A percentile compares a stretch with the other conserved stretches of the same genome.
Evolutionary conservation across 169 alveolate genomes (phyloP).

Genomic region (Plasmodium billcollinsi): DNA sequence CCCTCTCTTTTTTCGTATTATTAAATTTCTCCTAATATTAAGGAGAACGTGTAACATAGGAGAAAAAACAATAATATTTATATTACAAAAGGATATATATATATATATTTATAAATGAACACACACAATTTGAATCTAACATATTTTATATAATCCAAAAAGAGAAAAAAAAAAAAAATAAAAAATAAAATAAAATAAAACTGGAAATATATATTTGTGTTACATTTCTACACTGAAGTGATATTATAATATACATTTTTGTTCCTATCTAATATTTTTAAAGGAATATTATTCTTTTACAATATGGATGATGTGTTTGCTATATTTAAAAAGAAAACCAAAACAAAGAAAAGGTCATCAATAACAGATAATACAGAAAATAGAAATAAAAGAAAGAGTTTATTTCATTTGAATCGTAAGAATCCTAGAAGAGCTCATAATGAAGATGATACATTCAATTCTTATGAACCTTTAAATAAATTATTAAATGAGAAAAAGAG

Average conservation of each 20-base stretch:
- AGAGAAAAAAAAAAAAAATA: too few relatives aligned
- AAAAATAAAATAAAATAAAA: too few relatives aligned
- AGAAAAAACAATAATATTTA: too few relatives aligned
- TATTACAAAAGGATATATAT: not conserved
- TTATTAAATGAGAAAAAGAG: not conserved
- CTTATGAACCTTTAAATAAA: not conserved
- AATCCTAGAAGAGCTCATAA: conserved; percentile 76
- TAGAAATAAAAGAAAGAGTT: conserved; percentile 27
- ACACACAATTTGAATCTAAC: too few relatives aligned
- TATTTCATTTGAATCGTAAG: conserved; percentile 40
- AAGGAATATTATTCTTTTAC: not conserved
- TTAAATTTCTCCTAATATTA: too few relatives aligned
- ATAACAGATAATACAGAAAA: conserved; percentile 22
- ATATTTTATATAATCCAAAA: too few relatives aligned
- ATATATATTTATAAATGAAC: not conserved
- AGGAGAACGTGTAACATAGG: too few relatives aligned
- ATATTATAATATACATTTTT: not conserved
- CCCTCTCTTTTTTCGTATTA: too few relatives aligned
- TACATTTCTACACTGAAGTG: too few relatives aligned
- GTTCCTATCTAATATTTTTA: not conserved
- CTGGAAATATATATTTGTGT: too few relatives aligned
- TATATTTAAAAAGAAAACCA: conserved; percentile 41
- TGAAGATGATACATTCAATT: conserved; percentile 54
- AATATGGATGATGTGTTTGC: conserved; percentile 56
- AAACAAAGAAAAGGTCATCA: conserved; percentile 46